Percentiles rank a stretch among this genome's conserved stretches.
Conservation (phyloP, 2,329 filamentous ascomycete species). For the Alternaria atra region DNA sequence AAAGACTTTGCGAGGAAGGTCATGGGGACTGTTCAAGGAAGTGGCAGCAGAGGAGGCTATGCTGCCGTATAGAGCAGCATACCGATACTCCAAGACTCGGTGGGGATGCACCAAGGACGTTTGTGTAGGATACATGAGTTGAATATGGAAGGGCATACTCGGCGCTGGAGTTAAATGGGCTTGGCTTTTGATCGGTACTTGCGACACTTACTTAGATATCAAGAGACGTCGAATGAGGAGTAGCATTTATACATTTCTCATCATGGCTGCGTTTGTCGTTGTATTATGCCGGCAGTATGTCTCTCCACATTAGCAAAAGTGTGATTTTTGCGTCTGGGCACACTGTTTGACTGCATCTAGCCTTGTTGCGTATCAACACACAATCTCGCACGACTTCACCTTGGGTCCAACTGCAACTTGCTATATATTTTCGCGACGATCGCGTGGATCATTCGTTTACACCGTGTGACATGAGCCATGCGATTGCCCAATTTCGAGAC, state of each 20-base stretch:
- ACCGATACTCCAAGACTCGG: not conserved
- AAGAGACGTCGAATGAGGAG: not conserved
- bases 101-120: not conserved
- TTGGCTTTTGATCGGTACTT: not conserved
- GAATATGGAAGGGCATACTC: not conserved
- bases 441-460: not conserved
- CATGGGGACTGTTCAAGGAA: constrained; percentile 83
- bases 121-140: not conserved
- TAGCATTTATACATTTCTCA: not conserved
- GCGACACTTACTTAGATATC: not conserved
- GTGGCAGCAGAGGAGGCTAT: constrained; percentile 87
- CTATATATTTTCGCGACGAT: not conserved
- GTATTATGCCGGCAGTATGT: not conserved
- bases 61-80: constrained; percentile 74
- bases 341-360: not conserved
- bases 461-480: not conserved
- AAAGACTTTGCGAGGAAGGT: constrained; percentile 87
- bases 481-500: not conserved
- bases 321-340: not conserved
- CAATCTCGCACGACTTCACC: not conserved
- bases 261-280: not conserved
- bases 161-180: not conserved
- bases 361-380: not conserved
- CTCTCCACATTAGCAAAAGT: not conserved
- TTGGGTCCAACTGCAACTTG: too few species aligned